Conservation (phyloP, 208 protist species). For the Trypanosoma platydactyli region DNA sequence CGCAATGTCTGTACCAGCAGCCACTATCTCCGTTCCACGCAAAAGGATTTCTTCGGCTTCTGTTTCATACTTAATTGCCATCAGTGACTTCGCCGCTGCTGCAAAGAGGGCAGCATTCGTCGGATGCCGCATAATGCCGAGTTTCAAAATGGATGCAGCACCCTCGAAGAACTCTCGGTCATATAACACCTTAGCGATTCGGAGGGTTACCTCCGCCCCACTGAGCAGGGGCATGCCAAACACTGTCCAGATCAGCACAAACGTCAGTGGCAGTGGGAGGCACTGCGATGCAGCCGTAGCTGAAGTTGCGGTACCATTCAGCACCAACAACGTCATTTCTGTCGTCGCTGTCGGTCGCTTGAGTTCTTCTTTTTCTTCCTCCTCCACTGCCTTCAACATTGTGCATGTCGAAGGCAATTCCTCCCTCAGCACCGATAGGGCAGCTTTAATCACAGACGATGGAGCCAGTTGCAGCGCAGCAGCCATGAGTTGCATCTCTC, state of each 20-base stretch:
- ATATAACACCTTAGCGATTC: slow-evolving; percentile 37
- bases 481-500: slow-evolving; percentile 19
- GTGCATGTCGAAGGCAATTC: not conserved
- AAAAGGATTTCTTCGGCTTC: slow-evolving; percentile 46
- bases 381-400: slow-evolving; percentile 3
- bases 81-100: slow-evolving; percentile 43
- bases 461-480: slow-evolving; percentile 28
- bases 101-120: slow-evolving; percentile 21
- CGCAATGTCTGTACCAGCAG: slow-evolving; percentile 37
- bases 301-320: slow-evolving; percentile 12
- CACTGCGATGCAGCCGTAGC: slow-evolving; percentile 17
- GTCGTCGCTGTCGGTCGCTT: slow-evolving; percentile 14
- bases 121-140: slow-evolving; percentile 15
- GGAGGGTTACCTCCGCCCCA: slow-evolving; percentile 31
- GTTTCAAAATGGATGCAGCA: slow-evolving; percentile 29
- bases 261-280: slow-evolving; percentile 30
- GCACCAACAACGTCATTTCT: not conserved
- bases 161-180: slow-evolving; percentile 23
- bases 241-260: slow-evolving; percentile 14
- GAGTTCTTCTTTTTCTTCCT: slow-evolving; percentile 41
- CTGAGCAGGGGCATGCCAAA: slow-evolving; percentile 15
- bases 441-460: slow-evolving; percentile 25
- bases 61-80: slow-evolving; percentile 31
- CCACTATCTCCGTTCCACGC: slow-evolving; percentile 24
- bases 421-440: slow-evolving; percentile 7